Base-by-base conservation (phyloP, 306 rosid species). In the Albizia julibrissin region DNA sequence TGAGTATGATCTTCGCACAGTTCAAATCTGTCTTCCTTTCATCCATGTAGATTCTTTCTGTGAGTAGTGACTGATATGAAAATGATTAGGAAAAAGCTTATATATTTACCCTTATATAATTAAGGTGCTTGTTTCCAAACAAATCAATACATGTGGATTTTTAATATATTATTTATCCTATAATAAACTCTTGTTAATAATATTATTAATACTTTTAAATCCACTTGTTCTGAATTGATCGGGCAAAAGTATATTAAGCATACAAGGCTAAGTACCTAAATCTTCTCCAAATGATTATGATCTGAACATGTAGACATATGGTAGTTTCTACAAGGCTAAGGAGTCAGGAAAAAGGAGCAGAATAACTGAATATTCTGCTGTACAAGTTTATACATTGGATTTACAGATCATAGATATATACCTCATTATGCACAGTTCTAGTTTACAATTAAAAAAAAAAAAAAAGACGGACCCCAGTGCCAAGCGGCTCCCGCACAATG, bases 21-120 rank as follows among this genome's bases (percentile, higher is more conserved):
- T 49, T 43, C 69, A 2, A 39, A 14, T 76, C n/a, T 50, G 69
- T 37, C 47, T 37, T 47, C 19, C 78, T 56, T 31, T 74, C 68
- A 18, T 77, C 0, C n/a, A 24, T 19, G 33, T 54, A 52, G 64
- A 29, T 78, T 68, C 76, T 69, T 50, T 79, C 58, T 43, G n/a
- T 76, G 82, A 79, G 37, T 44, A 33, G 29, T 42, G 77, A 21
- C 64, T 69, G 64, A 77, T 33, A 11, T 77, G 46, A 70, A 19
- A 52, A 52, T 52, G 22, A 19, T 52, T 52, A 52, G 59, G 22
- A 6, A 19, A 52, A 52, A 52, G 2, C 10, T 19, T 52, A 52
- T 52, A 1, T 19, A 19, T 52, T 12, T 44, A 10, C 50, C 50
- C 14, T 44, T 2, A 44, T 12, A 44, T 12, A 44, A 13, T 44